Evolutionary conservation across 106 monocot species (phyloP).

Genomic region (Dendrobium nobile): DNA sequence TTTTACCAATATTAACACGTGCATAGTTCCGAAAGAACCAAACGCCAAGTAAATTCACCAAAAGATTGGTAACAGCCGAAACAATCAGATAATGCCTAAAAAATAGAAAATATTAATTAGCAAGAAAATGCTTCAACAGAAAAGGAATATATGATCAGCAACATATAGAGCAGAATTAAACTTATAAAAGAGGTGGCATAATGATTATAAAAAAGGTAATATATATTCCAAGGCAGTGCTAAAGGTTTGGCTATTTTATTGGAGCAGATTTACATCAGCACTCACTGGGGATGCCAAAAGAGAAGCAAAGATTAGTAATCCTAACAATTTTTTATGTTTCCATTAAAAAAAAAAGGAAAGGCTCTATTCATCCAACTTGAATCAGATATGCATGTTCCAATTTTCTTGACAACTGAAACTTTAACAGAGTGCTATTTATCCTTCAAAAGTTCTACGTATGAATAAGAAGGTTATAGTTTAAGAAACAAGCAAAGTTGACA

Average conservation of each 20-base stretch:
- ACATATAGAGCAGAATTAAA: background rate
- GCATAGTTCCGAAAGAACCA: conserved; percentile 98
- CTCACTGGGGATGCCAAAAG: background rate
- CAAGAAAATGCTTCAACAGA: background rate
- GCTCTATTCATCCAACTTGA: background rate
- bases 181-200: background rate
- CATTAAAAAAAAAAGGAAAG: background rate
- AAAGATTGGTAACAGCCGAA: conserved; percentile 90
- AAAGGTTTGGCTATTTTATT: background rate
- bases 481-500: background rate
- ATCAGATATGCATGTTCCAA: background rate
- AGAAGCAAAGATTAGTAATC: background rate
- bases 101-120: background rate
- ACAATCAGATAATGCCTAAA: conserved; percentile 92
- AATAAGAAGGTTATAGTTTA: background rate
- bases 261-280: background rate
- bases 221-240: background rate
- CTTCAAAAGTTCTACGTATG: background rate
- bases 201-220: background rate
- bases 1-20: conserved; percentile 71
- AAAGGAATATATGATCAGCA: conserved; percentile 1
- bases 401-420: background rate
- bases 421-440: background rate
- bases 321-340: background rate
- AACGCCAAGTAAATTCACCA: conserved; percentile 93